phyloP scores from a whole-genome alignment of 2,329 filamentous ascomycete species.

The Cladophialophora yegresii region DNA sequence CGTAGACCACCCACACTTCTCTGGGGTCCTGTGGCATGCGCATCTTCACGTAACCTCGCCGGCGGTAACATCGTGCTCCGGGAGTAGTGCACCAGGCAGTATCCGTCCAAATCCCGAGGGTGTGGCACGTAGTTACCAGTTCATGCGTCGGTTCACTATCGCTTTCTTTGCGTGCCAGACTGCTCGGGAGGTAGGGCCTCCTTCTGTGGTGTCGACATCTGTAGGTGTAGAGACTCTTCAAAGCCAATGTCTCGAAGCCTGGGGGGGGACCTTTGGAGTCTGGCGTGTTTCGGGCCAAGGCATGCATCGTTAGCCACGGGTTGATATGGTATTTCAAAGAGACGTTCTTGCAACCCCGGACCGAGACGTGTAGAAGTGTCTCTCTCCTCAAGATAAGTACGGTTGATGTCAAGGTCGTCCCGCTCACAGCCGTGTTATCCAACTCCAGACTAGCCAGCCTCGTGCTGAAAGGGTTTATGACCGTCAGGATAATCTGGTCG shows the following conservation, averaged over 20 bases:
- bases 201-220: slow-evolving; percentile 64
- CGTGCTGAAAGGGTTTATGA: slow-evolving; percentile 59
- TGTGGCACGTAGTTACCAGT: slow-evolving; percentile 60
- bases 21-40: slow-evolving; percentile 57
- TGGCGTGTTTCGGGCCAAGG: slow-evolving; percentile 37
- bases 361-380: slow-evolving; percentile 61
- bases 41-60: slow-evolving; percentile 60
- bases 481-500: slow-evolving; percentile 58
- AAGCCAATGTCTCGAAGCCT: slow-evolving; percentile 52
- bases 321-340: slow-evolving; percentile 66
- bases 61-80: slow-evolving; percentile 57
- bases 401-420: slow-evolving; percentile 57
- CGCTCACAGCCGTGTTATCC: slow-evolving; percentile 63
- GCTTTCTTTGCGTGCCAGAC: slow-evolving; percentile 58
- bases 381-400: slow-evolving; percentile 57
- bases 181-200: slow-evolving; percentile 60
- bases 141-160: slow-evolving; percentile 64
- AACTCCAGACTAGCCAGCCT: slow-evolving; percentile 60
- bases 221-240: slow-evolving; percentile 63
- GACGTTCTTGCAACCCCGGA: slow-evolving; percentile 65
- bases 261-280: slow-evolving; percentile 27
- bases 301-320: slow-evolving; percentile 57
- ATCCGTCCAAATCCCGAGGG: slow-evolving; percentile 62
- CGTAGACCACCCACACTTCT: slow-evolving; percentile 65
- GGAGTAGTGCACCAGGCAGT: slow-evolving; percentile 63